These are phyloP conservation scores for Pholiota molesta DNA, from an alignment of 768 basidiomycete genomes.

Conservation along the genomic window DNA sequence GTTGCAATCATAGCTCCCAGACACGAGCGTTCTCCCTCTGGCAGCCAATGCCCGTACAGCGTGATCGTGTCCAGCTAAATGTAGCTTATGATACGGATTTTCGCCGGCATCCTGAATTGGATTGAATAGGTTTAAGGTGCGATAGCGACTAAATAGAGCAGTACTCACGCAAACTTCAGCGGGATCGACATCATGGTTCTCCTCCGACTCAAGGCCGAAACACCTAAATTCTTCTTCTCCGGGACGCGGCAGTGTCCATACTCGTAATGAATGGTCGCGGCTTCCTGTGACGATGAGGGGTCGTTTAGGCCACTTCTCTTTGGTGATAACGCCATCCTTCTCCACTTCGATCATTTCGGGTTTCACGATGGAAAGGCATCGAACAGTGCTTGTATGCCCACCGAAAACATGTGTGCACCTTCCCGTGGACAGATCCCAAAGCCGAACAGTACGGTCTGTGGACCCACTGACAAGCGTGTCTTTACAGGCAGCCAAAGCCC, in stretches of 20 bases:
- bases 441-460: slow-evolving; percentile 90
- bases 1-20: slow-evolving; percentile 94
- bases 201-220: slow-evolving; percentile 53
- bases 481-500: slow-evolving; percentile 92
- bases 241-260: slow-evolving; percentile 58
- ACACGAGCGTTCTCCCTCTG: slow-evolving; percentile 86
- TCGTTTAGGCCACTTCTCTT: slow-evolving; percentile 71
- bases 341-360: slow-evolving; percentile 85
- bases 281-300: slow-evolving; percentile 78
- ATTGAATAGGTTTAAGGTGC: slow-evolving; percentile 10
- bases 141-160: background rate
- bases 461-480: slow-evolving; percentile 89
- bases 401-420: slow-evolving; percentile 92
- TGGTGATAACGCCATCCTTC: slow-evolving; percentile 61
- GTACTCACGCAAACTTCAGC: slow-evolving; percentile 40
- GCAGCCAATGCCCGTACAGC: slow-evolving; percentile 94
- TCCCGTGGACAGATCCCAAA: slow-evolving; percentile 84
- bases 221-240: slow-evolving; percentile 79
- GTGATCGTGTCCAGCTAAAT: slow-evolving; percentile 87
- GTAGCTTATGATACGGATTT: slow-evolving; percentile 89
- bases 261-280: slow-evolving; percentile 67
- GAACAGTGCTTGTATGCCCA: slow-evolving; percentile 95
- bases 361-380: slow-evolving; percentile 94
- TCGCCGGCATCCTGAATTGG: slow-evolving; percentile 49
- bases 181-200: slow-evolving; percentile 56